Evolutionary conservation across 176 grass and related monocot genomes (phyloP).

Genomic region (Metroxylon sagu): DNA sequence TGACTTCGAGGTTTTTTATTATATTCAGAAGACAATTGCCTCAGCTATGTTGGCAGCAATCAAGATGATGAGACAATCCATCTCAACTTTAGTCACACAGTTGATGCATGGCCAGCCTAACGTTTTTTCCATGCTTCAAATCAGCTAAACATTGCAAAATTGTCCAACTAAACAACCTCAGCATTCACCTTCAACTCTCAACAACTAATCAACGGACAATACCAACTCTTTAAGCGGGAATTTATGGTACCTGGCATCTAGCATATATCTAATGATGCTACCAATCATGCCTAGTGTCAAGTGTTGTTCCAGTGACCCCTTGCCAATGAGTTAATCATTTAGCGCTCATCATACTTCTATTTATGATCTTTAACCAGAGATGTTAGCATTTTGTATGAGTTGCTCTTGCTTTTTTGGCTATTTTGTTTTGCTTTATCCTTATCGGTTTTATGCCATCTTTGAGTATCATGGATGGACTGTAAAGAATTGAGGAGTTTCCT

Average conservation of each 20-base stretch:
- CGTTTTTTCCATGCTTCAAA: conserved; percentile 19
- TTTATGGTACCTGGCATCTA: conserved; percentile 16
- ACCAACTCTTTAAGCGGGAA: conserved; percentile 13
- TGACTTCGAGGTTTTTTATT: conserved; percentile 6
- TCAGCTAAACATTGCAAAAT: conserved; percentile 12
- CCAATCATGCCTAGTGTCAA: neutral
- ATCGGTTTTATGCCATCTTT: neutral
- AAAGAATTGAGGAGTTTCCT: neutral
- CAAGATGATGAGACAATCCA: conserved; percentile 14
- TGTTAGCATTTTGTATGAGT: neutral
- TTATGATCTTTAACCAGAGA: neutral
- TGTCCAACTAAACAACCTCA: conserved; percentile 20
- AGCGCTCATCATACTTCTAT: neutral
- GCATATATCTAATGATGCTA: conserved; percentile 9
- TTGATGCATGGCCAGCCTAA: conserved; percentile 26
- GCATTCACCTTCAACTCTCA: conserved; percentile 22
- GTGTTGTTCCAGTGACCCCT: neutral
- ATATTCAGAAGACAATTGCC: conserved; percentile 17
- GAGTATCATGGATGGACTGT: neutral
- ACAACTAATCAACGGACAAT: conserved; percentile 22
- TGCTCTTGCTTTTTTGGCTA: too few relatives aligned
- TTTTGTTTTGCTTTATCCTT: neutral
- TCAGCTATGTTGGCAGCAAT: conserved; percentile 28
- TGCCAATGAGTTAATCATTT: neutral
- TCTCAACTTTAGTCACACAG: conserved; percentile 9